Evolutionary conservation across 2,329 filamentous ascomycete genomes (phyloP).

Genomic region (Beauveria caledonica): DNA sequence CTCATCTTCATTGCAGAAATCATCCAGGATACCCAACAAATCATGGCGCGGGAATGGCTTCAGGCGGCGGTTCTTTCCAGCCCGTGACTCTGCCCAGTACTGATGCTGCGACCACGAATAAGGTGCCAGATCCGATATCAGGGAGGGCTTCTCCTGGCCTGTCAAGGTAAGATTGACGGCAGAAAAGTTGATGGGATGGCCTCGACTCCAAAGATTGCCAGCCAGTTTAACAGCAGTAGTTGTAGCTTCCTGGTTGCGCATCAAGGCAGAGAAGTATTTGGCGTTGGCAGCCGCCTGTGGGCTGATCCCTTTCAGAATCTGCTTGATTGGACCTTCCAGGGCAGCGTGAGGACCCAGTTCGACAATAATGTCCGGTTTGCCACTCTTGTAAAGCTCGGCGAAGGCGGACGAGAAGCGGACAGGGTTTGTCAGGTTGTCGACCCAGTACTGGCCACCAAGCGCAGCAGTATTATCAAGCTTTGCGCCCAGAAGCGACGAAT

Average conservation of each 20-base stretch:
- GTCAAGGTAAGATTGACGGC: constrained; percentile 34
- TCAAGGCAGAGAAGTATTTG: constrained; percentile 37
- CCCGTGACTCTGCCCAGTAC: constrained; percentile 41
- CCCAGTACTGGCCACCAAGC: constrained; percentile 36
- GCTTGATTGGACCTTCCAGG: constrained; percentile 41
- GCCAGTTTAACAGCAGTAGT: constrained; percentile 36
- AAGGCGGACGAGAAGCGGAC: constrained; percentile 34
- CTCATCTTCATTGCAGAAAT: constrained; percentile 36
- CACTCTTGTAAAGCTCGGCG: constrained; percentile 23
- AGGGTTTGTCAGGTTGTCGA: constrained; percentile 32
- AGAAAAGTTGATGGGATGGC: constrained; percentile 33
- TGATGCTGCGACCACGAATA: constrained; percentile 41
- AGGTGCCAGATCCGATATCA: constrained; percentile 36
- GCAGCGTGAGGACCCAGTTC: constrained; percentile 44
- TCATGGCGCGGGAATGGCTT: constrained; percentile 34
- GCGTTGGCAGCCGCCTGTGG: constrained; percentile 31
- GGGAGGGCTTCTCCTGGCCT: constrained; percentile 12
- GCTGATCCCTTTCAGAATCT: constrained; percentile 38
- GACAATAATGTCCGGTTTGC: constrained; percentile 25
- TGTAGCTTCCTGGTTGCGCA: constrained; percentile 43
- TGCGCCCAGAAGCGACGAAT: constrained; percentile 38
- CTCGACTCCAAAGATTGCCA: constrained; percentile 37
- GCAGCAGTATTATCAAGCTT: constrained; percentile 27
- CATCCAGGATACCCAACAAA: constrained; percentile 36
- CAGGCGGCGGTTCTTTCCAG: constrained; percentile 33